Percentiles rank a stretch among this genome's conserved stretches.
phyloP scores from a whole-genome alignment of 305 asterid species.

The Plantago coronopus region DNA sequence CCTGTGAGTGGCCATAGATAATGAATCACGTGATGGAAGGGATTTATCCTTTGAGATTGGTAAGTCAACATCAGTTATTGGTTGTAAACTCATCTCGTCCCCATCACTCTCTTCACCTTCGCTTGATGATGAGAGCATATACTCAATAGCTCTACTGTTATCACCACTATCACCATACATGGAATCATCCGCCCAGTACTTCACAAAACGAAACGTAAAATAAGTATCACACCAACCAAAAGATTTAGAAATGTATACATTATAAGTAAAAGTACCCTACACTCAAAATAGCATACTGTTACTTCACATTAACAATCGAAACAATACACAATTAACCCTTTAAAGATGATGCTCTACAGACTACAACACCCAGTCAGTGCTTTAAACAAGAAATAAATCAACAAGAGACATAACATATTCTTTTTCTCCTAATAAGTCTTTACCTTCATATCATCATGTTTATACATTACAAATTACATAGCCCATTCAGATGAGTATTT shows the following conservation, averaged over 20 bases:
- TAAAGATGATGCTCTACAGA: no score
- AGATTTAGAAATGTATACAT: not conserved
- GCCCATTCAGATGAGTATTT: no score
- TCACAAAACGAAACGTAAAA: slow-evolving; percentile 7
- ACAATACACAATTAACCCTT: no score
- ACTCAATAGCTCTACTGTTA: slow-evolving; percentile 35
- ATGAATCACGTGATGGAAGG: slow-evolving; percentile 47
- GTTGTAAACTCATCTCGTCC: slow-evolving; percentile 53
- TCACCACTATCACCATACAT: slow-evolving; percentile 58
- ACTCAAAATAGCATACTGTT: no score
- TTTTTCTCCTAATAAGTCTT: no score
- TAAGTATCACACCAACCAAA: not conserved
- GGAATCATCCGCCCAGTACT: slow-evolving; percentile 51
- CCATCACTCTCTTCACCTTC: slow-evolving; percentile 88
- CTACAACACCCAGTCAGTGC: no score
- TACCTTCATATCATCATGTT: no score
- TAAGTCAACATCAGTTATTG: slow-evolving; percentile 39
- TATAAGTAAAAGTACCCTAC: not conserved
- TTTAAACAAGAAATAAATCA: no score
- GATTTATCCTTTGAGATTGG: slow-evolving; percentile 58
- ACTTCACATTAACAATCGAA: no score
- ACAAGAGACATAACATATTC: no score
- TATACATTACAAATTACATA: no score
- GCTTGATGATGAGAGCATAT: slow-evolving; percentile 49
- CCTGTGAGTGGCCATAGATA: slow-evolving; percentile 60